Base-by-base conservation (phyloP, 768 basidiomycete genomes). In the Amanita inopinata region DNA sequence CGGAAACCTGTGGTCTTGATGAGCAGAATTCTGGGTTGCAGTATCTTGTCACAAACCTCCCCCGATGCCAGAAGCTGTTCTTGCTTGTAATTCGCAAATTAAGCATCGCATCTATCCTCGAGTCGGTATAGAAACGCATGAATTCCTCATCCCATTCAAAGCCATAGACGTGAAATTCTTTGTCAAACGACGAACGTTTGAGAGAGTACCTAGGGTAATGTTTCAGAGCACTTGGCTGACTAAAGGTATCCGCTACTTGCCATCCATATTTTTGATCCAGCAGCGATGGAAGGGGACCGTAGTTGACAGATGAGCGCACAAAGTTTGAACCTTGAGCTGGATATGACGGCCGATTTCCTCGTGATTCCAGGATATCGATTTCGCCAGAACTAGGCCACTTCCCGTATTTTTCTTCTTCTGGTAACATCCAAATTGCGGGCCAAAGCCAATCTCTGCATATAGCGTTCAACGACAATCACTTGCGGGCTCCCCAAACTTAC, bases 361-460 rank as follows among this genome's bases (percentile, higher is more conserved):
- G 64, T 5, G 72, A 64, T 55, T 76, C 71, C 57, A 80, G 63
- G 43, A 82, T 69, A 46, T 74, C 71, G 12, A 78, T 74, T 52
- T 73, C 71, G 44, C 78, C 65, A 45, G 65, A 74, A 34, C 65
- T 50, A 0, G 83, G 83, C 73, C 77, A 79, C 1, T 67, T 54
- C 0, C 84, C 83, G 49, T 85, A 84, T 1, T 66, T 65, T 33
- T 73, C 61, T 46, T 79, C 61, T 32, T 73, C 71, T 0, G 83
- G 83, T 34, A 84, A 66, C 76, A 86, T 80, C 75, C 79, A 82
- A 17, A 85, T 65, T 0, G 77, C 74, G 4, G 83, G 83, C 78
- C 80, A 83, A 59, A 85, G 73, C 81, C 83, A 86, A 52, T 73
- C 69, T 0, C 67, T 66, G 45, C 19, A 12, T 4, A 18, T 4